Evolutionary conservation across 106 monocot species (phyloP).

Genomic region (Acorus calamus): DNA sequence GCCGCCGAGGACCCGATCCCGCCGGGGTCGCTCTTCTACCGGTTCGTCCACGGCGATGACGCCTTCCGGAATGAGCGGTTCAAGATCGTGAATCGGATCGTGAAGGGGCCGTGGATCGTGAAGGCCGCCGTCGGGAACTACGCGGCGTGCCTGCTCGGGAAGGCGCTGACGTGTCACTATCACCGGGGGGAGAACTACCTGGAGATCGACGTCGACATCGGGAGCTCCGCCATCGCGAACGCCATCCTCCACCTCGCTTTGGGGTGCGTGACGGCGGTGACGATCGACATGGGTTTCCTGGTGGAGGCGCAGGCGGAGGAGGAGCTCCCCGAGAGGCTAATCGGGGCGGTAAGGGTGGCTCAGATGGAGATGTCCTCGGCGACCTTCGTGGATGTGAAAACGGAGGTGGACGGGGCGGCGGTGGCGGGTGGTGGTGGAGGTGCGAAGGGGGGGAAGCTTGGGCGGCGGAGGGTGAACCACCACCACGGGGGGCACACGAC

Average conservation of each 20-base stretch:
- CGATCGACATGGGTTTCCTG: conserved; percentile 66
- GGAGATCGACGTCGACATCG: conserved; percentile 77
- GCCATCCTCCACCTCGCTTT: conserved; percentile 48
- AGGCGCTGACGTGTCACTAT: conserved; percentile 52
- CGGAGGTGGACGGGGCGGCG: not conserved
- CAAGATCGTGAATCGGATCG: conserved; percentile 73
- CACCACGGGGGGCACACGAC: too few relatives aligned
- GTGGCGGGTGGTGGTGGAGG: not conserved
- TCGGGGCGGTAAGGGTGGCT: conserved; percentile 60
- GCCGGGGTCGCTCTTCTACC: conserved; percentile 40
- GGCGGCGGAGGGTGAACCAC: too few relatives aligned
- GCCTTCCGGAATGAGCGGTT: conserved; percentile 52
- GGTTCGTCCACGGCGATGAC: conserved; percentile 62
- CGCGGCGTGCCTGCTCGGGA: conserved; percentile 55
- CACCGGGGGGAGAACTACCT: conserved; percentile 47
- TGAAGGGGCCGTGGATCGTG: conserved; percentile 73
- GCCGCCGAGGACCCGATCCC: conserved; percentile 40
- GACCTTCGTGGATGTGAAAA: conserved; percentile 20
- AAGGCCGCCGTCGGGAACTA: conserved; percentile 59
- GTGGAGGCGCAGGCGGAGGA: conserved; percentile 62
- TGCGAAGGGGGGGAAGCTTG: too few relatives aligned
- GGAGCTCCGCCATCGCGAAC: conserved; percentile 65
- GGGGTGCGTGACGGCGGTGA: conserved; percentile 56
- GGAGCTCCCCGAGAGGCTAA: conserved; percentile 58
- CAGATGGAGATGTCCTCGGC: conserved; percentile 80